phyloP scores from a whole-genome alignment of 2,329 filamentous ascomycete genomes.

The Metarhizium guizhouense region DNA sequence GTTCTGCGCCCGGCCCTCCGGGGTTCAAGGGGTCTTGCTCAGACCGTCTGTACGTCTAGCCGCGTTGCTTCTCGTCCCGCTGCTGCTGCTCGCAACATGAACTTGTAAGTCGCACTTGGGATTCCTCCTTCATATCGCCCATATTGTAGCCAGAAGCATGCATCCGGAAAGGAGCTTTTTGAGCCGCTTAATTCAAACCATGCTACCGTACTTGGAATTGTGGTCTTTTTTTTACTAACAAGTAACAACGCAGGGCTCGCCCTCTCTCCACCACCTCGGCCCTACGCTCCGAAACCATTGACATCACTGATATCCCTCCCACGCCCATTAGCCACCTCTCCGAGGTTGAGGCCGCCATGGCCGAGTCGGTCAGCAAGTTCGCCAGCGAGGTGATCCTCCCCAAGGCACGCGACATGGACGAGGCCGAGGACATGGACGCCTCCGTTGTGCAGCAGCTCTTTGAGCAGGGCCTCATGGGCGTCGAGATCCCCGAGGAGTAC shows the following conservation, averaged over 20 bases:
- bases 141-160: no score
- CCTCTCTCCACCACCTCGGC: slow-evolving; percentile 51
- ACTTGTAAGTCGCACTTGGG: slow-evolving; percentile 16
- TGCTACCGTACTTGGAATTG: no score
- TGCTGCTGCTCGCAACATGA: not conserved
- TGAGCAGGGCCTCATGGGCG: slow-evolving; percentile 93
- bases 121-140: not conserved
- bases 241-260: slow-evolving; percentile 23
- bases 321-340: slow-evolving; percentile 91
- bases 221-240: no score
- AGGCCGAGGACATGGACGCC: slow-evolving; percentile 89
- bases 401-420: slow-evolving; percentile 94
- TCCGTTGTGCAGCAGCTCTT: slow-evolving; percentile 84
- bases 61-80: not conserved
- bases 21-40: slow-evolving; percentile 29
- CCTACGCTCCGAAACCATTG: slow-evolving; percentile 36
- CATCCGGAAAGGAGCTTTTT: no score
- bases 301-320: slow-evolving; percentile 72
- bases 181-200: no score
- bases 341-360: slow-evolving; percentile 83
- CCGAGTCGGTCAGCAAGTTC: slow-evolving; percentile 83
- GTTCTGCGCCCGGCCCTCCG: slow-evolving; percentile 42
- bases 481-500: slow-evolving; percentile 96
- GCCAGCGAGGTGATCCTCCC: slow-evolving; percentile 82
- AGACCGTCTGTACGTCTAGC: slow-evolving; percentile 17